Conservation (phyloP, 2,329 filamentous ascomycete species). For the Stagonosporopsis cucurbitacearum region DNA sequence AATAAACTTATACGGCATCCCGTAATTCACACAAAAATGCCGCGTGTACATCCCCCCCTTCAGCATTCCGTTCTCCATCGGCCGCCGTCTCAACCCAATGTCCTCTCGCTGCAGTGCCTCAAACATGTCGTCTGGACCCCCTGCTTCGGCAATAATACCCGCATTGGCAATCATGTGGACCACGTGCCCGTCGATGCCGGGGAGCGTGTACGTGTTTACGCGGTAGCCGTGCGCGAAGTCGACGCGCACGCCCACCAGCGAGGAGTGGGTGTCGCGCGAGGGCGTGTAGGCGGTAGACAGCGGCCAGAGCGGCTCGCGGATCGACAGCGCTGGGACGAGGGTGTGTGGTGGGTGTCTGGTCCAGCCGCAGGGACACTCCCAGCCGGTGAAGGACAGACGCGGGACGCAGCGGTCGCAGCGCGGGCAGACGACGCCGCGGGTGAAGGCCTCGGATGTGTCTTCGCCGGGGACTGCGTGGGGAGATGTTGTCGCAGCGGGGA, state of each 20-base stretch:
- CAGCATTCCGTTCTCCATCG: conserved; percentile 26
- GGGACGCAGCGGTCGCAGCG: conserved; percentile 67
- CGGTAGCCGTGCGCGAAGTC: conserved; percentile 51
- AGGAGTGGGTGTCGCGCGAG: conserved; percentile 38
- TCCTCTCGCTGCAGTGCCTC: conserved; percentile 51
- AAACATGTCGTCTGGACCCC: conserved; percentile 69
- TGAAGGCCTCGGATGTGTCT: conserved; percentile 61
- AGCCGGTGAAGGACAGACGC: conserved; percentile 66
- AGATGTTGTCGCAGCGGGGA: conserved; percentile 33
- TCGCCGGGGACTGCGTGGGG: conserved; percentile 50
- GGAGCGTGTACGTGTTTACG: conserved; percentile 55
- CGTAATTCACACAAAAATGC: conserved; percentile 64
- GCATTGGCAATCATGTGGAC: conserved; percentile 65
- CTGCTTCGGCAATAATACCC: conserved; percentile 57
- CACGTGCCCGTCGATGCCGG: conserved; percentile 54
- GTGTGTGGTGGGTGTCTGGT: conserved; percentile 44
- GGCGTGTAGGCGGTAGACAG: conserved; percentile 42
- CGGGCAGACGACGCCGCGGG: conserved; percentile 71
- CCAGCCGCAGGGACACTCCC: conserved; percentile 67
- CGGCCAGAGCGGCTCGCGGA: conserved; percentile 48
- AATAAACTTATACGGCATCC: conserved; percentile 71
- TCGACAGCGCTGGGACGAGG: conserved; percentile 34
- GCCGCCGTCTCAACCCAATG: conserved; percentile 40
- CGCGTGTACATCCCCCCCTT: conserved; percentile 57
- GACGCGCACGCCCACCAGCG: conserved; percentile 43